A percentile compares a stretch with the other conserved stretches of the same genome.
These are phyloP conservation scores for Scopulariopsis brevicaulis DNA, from an alignment of 2,329 filamentous ascomycete species.

Conservation along the genomic window DNA sequence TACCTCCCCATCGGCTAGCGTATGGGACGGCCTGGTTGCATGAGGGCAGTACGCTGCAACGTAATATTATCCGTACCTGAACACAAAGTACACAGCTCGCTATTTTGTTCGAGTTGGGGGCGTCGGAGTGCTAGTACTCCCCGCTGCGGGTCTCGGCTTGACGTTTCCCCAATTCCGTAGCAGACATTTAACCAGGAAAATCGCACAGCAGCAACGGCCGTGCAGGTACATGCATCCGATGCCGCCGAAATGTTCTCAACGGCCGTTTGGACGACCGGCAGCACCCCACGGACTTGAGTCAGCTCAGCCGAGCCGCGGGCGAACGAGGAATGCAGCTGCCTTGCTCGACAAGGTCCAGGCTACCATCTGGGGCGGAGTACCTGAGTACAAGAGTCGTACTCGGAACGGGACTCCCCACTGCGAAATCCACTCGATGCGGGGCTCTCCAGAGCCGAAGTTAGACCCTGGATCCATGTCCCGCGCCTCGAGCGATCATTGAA, in stretches of 20 bases:
- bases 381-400: too few species aligned
- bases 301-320: background rate
- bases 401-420: too few species aligned
- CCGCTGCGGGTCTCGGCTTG: background rate
- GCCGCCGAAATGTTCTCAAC: background rate
- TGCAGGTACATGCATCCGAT: background rate
- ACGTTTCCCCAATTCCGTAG: background rate
- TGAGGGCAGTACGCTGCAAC: too few species aligned
- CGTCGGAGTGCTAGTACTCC: background rate
- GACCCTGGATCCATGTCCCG: background rate
- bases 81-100: background rate
- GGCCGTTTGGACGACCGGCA: background rate
- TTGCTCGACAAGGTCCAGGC: too few species aligned
- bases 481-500: background rate
- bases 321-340: background rate
- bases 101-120: background rate
- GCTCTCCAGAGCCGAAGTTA: background rate
- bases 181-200: background rate
- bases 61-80: too few species aligned
- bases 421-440: too few species aligned
- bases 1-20: background rate
- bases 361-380: too few species aligned
- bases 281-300: background rate
- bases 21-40: background rate
- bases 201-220: background rate